These are phyloP conservation scores for Aegilops longissima DNA, from an alignment of 176 grass and related monocot species.

Conservation along the genomic window DNA sequence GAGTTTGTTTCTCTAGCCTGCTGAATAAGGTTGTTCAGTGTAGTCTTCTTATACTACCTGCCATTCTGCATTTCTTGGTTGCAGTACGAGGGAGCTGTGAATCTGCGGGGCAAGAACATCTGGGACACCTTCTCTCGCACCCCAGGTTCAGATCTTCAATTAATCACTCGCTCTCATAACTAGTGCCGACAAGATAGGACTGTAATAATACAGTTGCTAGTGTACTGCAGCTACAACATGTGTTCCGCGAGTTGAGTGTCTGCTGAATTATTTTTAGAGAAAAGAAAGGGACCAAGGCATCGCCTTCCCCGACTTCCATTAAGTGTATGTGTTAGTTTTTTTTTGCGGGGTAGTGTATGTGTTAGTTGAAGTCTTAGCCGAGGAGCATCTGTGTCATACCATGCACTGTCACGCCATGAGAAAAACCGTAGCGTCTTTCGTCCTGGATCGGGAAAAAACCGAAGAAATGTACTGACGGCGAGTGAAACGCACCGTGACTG, in stretches of 20 bases:
- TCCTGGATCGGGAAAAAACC: background rate
- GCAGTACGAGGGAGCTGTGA: slow-evolving; percentile 58
- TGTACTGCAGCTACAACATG: background rate
- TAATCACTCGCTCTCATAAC: background rate
- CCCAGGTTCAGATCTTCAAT: slow-evolving; percentile 33
- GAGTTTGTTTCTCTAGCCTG: background rate
- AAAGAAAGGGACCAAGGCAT: no score
- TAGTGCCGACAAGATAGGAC: background rate
- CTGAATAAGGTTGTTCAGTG: background rate
- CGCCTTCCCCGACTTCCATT: no score
- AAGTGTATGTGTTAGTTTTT: no score
- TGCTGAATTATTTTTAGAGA: no score
- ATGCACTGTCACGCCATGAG: background rate
- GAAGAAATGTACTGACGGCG: background rate
- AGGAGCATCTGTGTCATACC: background rate
- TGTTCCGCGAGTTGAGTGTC: no score
- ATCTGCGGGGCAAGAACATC: slow-evolving; percentile 47
- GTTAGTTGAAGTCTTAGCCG: background rate
- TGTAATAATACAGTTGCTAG: background rate
- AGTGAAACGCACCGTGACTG: background rate
- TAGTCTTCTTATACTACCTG: background rate
- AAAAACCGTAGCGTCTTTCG: background rate
- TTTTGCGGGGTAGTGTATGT: no score
- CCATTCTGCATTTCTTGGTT: background rate
- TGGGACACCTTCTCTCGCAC: slow-evolving; percentile 61